A percentile compares a stretch with the other conserved stretches of the same genome.
Evolutionary conservation across 2,329 filamentous ascomycete species (phyloP).

Genomic region (Alternaria incomplexa): DNA sequence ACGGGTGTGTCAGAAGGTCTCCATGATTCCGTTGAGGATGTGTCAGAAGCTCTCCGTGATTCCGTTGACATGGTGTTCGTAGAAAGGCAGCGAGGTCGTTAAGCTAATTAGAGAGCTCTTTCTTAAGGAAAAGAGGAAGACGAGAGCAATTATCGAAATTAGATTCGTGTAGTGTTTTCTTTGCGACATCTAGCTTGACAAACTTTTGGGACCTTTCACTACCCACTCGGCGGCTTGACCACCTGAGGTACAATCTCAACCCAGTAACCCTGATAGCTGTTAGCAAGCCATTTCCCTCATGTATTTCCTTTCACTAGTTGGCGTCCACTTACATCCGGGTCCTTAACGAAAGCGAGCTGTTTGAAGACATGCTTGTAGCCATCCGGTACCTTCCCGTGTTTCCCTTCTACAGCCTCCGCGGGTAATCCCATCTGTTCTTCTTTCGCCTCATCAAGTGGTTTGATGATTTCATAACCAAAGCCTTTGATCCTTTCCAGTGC

Average conservation of each 20-base stretch:
- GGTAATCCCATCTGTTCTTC: slow-evolving; percentile 34
- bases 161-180: not conserved
- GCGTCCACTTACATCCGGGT: slow-evolving; percentile 41
- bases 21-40: too few species aligned
- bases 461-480: slow-evolving; percentile 35
- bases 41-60: not conserved
- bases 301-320: not conserved
- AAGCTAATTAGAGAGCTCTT: not conserved
- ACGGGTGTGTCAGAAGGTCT: not conserved
- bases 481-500: slow-evolving; percentile 27
- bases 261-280: slow-evolving; percentile 35
- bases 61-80: not conserved
- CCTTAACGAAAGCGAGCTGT: slow-evolving; percentile 43
- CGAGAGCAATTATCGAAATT: not conserved
- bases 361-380: slow-evolving; percentile 38
- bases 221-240: slow-evolving; percentile 4
- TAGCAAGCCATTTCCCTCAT: not conserved
- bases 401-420: slow-evolving; percentile 20
- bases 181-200: not conserved
- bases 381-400: slow-evolving; percentile 24
- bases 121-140: not conserved
- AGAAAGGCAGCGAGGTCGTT: not conserved
- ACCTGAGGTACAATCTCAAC: slow-evolving; percentile 38
- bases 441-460: slow-evolving; percentile 34
- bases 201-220: not conserved